Conservation (phyloP, 305 asterid species). For the Plantago coronopus region DNA sequence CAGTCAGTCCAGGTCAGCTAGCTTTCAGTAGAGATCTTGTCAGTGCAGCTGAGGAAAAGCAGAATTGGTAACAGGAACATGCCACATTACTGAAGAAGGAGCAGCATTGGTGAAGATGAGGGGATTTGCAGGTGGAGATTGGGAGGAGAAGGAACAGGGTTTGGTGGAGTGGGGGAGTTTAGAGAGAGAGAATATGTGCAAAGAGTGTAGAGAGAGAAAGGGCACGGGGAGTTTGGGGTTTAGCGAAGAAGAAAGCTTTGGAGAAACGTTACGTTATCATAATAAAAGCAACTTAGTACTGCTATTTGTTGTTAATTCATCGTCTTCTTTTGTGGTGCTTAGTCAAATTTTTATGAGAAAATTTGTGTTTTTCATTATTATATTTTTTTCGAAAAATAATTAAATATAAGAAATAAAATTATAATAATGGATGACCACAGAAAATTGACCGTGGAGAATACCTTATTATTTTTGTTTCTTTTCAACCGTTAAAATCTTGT, state of each 20-base stretch:
- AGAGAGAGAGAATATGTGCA: constrained; percentile 22
- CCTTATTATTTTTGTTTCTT: no score
- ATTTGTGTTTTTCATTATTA: no score
- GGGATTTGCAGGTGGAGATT: constrained; percentile 27
- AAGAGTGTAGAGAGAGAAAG: no score
- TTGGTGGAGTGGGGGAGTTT: constrained; percentile 17
- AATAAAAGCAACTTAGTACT: constrained; percentile 20
- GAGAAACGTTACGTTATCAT: constrained; percentile 51
- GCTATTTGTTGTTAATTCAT: constrained; percentile 12
- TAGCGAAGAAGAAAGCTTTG: constrained; percentile 41
- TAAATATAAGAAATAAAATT: no score
- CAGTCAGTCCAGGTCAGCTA: no score
- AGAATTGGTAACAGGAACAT: constrained; percentile 30
- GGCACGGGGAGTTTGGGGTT: constrained; percentile 40
- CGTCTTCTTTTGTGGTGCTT: constrained; percentile 17
- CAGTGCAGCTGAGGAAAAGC: constrained; percentile 18
- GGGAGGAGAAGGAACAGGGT: constrained; percentile 7
- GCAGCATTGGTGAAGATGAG: neutral
- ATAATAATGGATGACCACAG: no score
- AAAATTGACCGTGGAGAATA: no score
- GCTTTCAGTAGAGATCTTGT: neutral
- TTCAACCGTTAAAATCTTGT: no score
- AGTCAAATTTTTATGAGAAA: neutral
- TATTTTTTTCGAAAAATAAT: no score
- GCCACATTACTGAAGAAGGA: constrained; percentile 25